Base-by-base conservation (phyloP, 108 stramenopile species). In the Stephanodiscus triporus region DNA sequence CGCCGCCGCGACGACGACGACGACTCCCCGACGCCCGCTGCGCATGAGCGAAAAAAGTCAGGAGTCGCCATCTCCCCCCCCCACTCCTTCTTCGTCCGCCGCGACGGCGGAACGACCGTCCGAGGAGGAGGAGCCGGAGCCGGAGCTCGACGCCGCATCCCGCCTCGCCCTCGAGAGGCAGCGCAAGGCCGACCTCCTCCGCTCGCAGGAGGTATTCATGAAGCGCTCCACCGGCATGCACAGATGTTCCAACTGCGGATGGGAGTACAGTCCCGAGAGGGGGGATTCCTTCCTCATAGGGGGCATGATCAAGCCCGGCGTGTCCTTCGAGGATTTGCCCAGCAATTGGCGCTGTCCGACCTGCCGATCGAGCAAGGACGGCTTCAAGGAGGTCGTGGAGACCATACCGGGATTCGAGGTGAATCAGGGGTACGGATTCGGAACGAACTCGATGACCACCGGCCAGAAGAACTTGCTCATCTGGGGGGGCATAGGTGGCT, bases 321-420 rank as follows among this genome's bases (percentile, higher is more conserved):
- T 94, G 19, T 22, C 63, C 54, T 97, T 94, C 68, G 80, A 75
- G 17, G 94, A 93, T 14, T 72, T 96, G 43, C 93, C 95, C 17
- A 85, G 87, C 68, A 92, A 92, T 70, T 97, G 92, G 91, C 80
- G 93, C 50, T 97, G 97, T 71, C 97, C 97, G 20, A 91, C 89
- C 10, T 97, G 97, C 76, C 81, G 93, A 27, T 91, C 95, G 2
- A 82, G 81, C 22, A 96, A 97, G 87, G 95, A 95, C 70, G 78
- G 74, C 40, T 97, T 97, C 77, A 51, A 57, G n/a, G 93, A 94
- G 53, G 84, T 89, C 24, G 92, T 93, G 1, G 90, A 92, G 59
- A 94, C 94, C 45, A 96, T 97, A 81, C 92, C 95, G 9, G 97
- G 95, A 30, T 97, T 97, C 67, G 96, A 93, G 63, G 96, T 96